Percentiles rank a stretch among this genome's conserved stretches.
These are phyloP conservation scores for Fusarium tanahbumbuense DNA, from an alignment of 2,329 filamentous ascomycete genomes.

Conservation along the genomic window DNA sequence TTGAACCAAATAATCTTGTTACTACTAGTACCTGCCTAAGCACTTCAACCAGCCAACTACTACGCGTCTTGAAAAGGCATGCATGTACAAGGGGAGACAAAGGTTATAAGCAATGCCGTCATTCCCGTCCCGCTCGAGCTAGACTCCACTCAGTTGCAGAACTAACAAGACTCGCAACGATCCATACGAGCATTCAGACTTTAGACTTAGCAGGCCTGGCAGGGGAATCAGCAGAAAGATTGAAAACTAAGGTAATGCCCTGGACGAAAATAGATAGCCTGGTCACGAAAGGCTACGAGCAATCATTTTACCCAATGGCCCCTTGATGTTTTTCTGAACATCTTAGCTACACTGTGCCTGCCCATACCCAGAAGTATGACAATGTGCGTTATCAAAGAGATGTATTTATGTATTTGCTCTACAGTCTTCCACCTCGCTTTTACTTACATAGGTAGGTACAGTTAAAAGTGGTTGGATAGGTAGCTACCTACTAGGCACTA, in stretches of 20 bases:
- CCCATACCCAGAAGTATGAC: neutral
- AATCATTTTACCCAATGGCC: neutral
- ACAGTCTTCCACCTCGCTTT: too few species aligned
- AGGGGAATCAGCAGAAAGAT: neutral
- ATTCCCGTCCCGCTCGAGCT: constrained; percentile 23
- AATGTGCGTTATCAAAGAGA: too few species aligned
- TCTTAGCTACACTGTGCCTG: neutral
- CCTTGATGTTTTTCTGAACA: neutral
- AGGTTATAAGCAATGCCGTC: constrained; percentile 14
- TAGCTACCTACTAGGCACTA: too few species aligned
- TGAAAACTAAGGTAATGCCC: neutral
- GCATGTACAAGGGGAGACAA: neutral
- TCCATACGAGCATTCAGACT: constrained; percentile 9
- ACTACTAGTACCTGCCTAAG: neutral
- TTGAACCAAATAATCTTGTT: neutral
- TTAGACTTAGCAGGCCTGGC: neutral
- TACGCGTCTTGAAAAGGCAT: neutral
- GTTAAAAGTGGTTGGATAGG: too few species aligned
- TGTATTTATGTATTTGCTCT: too few species aligned
- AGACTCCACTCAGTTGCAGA: constrained; percentile 27
- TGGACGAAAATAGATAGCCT: neutral
- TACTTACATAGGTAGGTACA: too few species aligned
- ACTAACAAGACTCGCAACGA: constrained; percentile 1
- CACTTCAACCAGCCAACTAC: neutral
- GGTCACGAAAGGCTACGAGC: neutral